Base-by-base conservation (phyloP, 192 early-diverging fungal genomes). In the Backusella macrospora region DNA sequence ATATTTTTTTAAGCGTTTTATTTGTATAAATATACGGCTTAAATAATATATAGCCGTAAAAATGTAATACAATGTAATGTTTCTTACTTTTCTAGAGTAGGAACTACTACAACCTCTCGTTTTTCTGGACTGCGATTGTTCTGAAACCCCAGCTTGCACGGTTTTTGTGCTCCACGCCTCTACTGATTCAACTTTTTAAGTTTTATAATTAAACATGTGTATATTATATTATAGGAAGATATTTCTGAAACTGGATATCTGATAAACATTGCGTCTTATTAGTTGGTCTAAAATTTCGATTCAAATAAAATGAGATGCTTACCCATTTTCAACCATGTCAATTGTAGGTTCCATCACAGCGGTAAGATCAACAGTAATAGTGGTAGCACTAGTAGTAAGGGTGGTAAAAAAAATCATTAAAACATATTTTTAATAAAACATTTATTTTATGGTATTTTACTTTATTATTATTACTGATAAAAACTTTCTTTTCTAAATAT, bases 301-400 rank as follows among this genome's bases (percentile, higher is more conserved):
- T 9, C 34, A 5, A 7, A 38, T 39, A 5, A 26, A 34, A 26
- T 15, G 12, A 39, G 1, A 18, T 16, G 37, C 0, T 46, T 85
- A 91, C 59, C 93, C 93, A 37, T 90, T 75, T 65, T 91, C 86
- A 5, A 91, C 92, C 6, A 92, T 71, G 68, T 75, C 76, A 67
- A 92, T 89, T 4, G 93, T 91, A 7, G 93, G 93, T 14, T 68
- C 73, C 4, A 94, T 78, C 59, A 92, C 81, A 13, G 90, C 84
- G 6, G 9, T 59, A 40, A 92, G 70, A 9, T 81, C 49, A 14
- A 94, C n/a, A n/a, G n/a, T n/a, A n/a, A n/a, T n/a, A n/a, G n/a
- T n/a, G n/a, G n/a, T n/a, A n/a, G n/a, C n/a, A n/a, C n/a, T n/a
- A n/a, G n/a, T n/a, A n/a, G n/a, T n/a, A n/a, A n/a, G n/a, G n/a